A percentile compares a stretch with the other conserved stretches of the same genome.
These are phyloP conservation scores for Ustanciosporium gigantosporum DNA, from an alignment of 1,284 basidiomycete species.

Conservation along the genomic window DNA sequence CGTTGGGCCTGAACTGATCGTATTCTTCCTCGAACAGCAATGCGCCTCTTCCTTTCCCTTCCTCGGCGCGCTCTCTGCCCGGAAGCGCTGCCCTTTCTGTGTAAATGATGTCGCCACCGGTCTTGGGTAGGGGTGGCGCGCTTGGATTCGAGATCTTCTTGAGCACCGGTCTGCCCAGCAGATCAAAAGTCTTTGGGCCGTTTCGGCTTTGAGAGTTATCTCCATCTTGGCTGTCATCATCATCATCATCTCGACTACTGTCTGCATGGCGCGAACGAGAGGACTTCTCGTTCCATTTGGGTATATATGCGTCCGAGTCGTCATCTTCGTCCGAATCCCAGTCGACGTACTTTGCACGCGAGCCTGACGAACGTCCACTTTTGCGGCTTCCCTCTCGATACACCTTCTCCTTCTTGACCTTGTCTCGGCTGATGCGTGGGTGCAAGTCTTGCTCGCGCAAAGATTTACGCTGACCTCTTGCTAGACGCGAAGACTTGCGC, in stretches of 20 bases:
- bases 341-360: slow-evolving; percentile 24
- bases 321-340: slow-evolving; percentile 37
- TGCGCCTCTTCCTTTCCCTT: slow-evolving; percentile 51
- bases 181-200: slow-evolving; percentile 30
- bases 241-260: slow-evolving; percentile 1
- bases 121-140: slow-evolving; percentile 14
- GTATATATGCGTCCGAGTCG: slow-evolving; percentile 29
- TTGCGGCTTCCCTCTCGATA: slow-evolving; percentile 23
- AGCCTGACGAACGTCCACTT: slow-evolving; percentile 23
- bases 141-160: slow-evolving; percentile 37
- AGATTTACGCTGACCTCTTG: slow-evolving; percentile 17
- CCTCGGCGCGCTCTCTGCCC: slow-evolving; percentile 3
- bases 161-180: slow-evolving; percentile 20
- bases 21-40: slow-evolving; percentile 62
- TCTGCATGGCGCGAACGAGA: neutral
- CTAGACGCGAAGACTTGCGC: slow-evolving; percentile 39
- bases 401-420: slow-evolving; percentile 18
- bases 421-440: slow-evolving; percentile 10
- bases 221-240: slow-evolving; percentile 14
- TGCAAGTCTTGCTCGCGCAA: slow-evolving; percentile 24
- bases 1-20: slow-evolving; percentile 62
- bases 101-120: slow-evolving; percentile 23
- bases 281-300: slow-evolving; percentile 23
- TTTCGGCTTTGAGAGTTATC: slow-evolving; percentile 8
- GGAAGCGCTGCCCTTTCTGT: slow-evolving; percentile 21